Evolutionary conservation across 2,329 filamentous ascomycete genomes (phyloP).

Genomic region (Nakataea oryzae): DNA sequence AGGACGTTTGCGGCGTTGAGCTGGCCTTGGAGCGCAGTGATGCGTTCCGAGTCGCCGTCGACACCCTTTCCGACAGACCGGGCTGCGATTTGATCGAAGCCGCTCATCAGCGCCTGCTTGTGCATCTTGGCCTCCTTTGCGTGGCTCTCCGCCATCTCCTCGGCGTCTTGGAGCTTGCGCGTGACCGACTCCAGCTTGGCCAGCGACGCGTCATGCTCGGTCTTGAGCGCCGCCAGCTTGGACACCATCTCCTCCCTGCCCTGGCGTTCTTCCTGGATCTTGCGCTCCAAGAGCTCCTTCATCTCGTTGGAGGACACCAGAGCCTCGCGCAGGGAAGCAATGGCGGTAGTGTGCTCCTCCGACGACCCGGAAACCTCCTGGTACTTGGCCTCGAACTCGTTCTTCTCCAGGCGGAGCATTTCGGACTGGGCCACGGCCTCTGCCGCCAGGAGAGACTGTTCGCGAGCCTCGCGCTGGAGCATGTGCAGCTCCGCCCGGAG

Average conservation of each 20-base stretch:
- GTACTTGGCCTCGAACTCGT: slow-evolving; percentile 60
- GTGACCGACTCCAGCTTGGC: slow-evolving; percentile 66
- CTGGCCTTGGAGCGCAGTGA: slow-evolving; percentile 68
- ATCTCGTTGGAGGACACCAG: slow-evolving; percentile 72
- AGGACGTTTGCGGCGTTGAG: slow-evolving; percentile 66
- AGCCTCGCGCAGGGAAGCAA: slow-evolving; percentile 67
- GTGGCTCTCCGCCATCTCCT: slow-evolving; percentile 80
- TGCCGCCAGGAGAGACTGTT: slow-evolving; percentile 67
- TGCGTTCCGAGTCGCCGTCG: slow-evolving; percentile 51
- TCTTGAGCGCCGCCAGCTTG: slow-evolving; percentile 65
- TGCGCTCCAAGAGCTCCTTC: slow-evolving; percentile 63
- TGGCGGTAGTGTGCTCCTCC: slow-evolving; percentile 58
- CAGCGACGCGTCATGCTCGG: slow-evolving; percentile 72
- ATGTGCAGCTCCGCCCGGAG: slow-evolving; percentile 79
- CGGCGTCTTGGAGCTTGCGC: slow-evolving; percentile 69
- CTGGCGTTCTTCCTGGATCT: slow-evolving; percentile 73
- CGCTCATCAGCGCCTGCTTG: slow-evolving; percentile 69
- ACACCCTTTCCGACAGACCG: slow-evolving; percentile 35
- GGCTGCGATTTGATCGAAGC: slow-evolving; percentile 63
- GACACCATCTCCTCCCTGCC: slow-evolving; percentile 65
- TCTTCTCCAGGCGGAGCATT: slow-evolving; percentile 76
- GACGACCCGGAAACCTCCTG: slow-evolving; percentile 56
- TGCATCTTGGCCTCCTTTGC: slow-evolving; percentile 81
- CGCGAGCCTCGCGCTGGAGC: slow-evolving; percentile 64
- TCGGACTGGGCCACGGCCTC: slow-evolving; percentile 68